Conservation (phyloP, 2,329 filamentous ascomycete genomes). For the Metarhizium humberi region DNA sequence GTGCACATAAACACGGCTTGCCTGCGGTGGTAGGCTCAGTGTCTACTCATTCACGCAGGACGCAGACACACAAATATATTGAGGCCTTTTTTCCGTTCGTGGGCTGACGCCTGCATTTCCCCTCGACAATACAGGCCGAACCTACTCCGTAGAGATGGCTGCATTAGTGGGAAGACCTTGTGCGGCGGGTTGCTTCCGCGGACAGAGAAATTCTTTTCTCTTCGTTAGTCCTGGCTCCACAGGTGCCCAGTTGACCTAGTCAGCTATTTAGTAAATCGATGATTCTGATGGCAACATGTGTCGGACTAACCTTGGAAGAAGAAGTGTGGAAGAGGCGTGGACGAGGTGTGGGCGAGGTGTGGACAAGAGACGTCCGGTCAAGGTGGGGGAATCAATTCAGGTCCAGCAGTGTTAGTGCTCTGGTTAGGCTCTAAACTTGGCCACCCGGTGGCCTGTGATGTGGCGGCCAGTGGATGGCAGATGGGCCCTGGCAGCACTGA, state of each 20-base stretch:
- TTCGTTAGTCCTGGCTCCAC: too few relatives aligned
- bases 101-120: neutral
- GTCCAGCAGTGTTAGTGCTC: neutral
- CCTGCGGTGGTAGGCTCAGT: neutral
- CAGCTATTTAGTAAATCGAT: neutral
- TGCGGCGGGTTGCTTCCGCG: neutral
- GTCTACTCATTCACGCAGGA: neutral
- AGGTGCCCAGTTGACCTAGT: neutral
- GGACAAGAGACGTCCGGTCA: neutral
- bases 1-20: neutral
- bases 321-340: too few relatives aligned
- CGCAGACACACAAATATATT: neutral
- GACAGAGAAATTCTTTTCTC: neutral
- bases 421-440: neutral
- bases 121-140: neutral
- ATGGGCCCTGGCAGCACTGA: neutral
- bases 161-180: neutral
- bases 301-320: neutral
- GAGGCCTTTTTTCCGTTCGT: neutral
- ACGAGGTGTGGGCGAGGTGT: neutral
- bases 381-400: neutral
- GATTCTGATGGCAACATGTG: neutral
- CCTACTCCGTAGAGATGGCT: neutral
- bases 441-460: neutral
- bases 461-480: neutral